Conservation (phyloP, 352 stramenopile genomes). For the Phytopythium montanum region DNA sequence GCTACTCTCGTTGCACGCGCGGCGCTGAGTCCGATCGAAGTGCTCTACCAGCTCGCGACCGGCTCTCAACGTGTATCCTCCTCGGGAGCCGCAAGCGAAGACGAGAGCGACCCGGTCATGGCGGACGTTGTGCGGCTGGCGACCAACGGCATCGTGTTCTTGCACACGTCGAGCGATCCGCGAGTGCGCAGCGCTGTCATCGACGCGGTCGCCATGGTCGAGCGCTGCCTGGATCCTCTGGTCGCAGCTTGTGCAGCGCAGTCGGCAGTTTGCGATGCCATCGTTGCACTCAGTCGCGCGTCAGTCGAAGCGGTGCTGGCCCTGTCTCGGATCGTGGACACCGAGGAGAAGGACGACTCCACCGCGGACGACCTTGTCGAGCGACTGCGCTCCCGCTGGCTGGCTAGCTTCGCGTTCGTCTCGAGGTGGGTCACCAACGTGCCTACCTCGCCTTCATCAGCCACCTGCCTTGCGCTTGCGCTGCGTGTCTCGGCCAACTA, state of each 20-base stretch:
- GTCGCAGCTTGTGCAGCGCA: neutral
- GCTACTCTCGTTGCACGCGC: slow-evolving; percentile 28
- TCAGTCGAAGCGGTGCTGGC: slow-evolving; percentile 36
- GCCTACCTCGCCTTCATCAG: slow-evolving; percentile 3
- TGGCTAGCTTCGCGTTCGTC: slow-evolving; percentile 28
- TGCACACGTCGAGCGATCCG: slow-evolving; percentile 38
- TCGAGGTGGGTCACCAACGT: slow-evolving; percentile 29
- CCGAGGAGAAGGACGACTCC: neutral
- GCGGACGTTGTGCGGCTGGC: slow-evolving; percentile 35
- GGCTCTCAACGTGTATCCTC: neutral
- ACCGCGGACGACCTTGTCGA: neutral
- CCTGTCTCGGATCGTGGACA: slow-evolving; percentile 30
- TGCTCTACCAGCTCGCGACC: slow-evolving; percentile 24
- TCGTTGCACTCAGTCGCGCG: slow-evolving; percentile 34
- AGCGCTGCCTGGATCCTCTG: slow-evolving; percentile 31
- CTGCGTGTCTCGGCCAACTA: slow-evolving; percentile 40
- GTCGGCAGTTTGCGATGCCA: slow-evolving; percentile 15
- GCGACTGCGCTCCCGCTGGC: slow-evolving; percentile 21
- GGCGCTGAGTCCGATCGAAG: slow-evolving; percentile 37
- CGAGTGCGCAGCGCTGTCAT: slow-evolving; percentile 26
- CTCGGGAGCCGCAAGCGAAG: neutral
- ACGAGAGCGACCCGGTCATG: slow-evolving; percentile 24
- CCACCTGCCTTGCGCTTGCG: slow-evolving; percentile 30
- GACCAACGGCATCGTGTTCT: slow-evolving; percentile 43
- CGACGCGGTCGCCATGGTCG: slow-evolving; percentile 28